These are phyloP conservation scores for Tarenaya hassleriana DNA, from an alignment of 345 rosid species.

Conservation along the genomic window DNA sequence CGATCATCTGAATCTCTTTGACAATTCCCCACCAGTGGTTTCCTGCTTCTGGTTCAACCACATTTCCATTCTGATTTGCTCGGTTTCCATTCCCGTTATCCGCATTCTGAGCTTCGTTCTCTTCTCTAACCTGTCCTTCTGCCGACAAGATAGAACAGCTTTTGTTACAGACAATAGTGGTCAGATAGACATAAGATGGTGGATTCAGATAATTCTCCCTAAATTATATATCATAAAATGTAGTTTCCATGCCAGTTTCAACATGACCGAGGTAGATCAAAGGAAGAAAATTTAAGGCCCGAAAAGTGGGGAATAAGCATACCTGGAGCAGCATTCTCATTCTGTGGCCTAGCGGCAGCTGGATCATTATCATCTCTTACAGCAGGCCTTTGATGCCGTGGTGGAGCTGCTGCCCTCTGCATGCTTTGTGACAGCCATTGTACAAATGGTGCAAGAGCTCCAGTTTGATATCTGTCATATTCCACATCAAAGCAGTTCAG, in stretches of 20 bases:
- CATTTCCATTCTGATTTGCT: conserved; percentile 51
- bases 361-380: conserved; percentile 49
- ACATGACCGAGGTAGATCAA: no score
- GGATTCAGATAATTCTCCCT: no score
- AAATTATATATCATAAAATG: no score
- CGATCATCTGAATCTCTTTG: conserved; percentile 82
- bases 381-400: conserved; percentile 58
- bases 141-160: conserved; percentile 4
- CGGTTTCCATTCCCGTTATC: conserved; percentile 6
- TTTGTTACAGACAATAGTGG: neutral
- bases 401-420: conserved; percentile 89
- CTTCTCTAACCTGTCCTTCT: conserved; percentile 49
- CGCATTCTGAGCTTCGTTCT: conserved; percentile 29
- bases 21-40: conserved; percentile 81
- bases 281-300: neutral
- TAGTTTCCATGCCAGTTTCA: no score
- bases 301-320: conserved; percentile 3
- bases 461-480: conserved; percentile 66
- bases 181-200: no score
- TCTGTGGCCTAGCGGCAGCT: conserved; percentile 49
- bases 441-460: conserved; percentile 70
- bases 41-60: conserved; percentile 35
- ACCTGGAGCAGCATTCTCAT: conserved; percentile 56
- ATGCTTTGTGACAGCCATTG: conserved; percentile 80
- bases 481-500: neutral